Base-by-base conservation (phyloP, 129 eudicot genomes). In the Tagetes erecta region DNA sequence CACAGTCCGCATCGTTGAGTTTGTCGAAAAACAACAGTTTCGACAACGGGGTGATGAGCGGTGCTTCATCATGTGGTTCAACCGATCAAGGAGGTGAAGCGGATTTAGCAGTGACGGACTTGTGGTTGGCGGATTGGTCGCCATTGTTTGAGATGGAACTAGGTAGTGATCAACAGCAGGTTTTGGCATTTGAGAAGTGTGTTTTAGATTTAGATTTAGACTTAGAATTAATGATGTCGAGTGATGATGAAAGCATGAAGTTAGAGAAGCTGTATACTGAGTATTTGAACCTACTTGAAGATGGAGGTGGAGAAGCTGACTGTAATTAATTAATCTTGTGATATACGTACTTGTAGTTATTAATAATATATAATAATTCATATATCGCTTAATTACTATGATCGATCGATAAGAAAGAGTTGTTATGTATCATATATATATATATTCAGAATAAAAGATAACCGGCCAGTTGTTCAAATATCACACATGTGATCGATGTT, bases 251-350 rank as follows among this genome's bases (percentile, higher is more conserved):
- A 44, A 71, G 47, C 45, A 37, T 63, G 39, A 58, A 50, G 78
- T 72, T 67, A 41, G 80, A 67, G 13, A 55, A 78, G 66, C 65
- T 75, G 40, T 75, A 75, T 51, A 10, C 34, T 41, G 79, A 75
- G 64, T 75, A 65, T 20, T 31, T 75, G 13, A 64, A 75, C 4
- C 42, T 75, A 55, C 79, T 75, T 3, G 65, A 75, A 65, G 79
- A 75, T 39, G 79, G 64, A 34, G 51, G 39, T 1, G 64, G 53
- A 10, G 14, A 1, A 8, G 27, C 27, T 20, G 27, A 20, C 27
- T 20, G 27, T 20, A 20, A 20, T 20, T 20, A 20, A 20, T 20
- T 34, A 3, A 10, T 59, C 14, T 8, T 6, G 35, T 55, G 27
- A 55, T 55, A 5, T 20, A n/a, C 20, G 5, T 53, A 1, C 30